Evolutionary conservation across 169 alveolate genomes (phyloP).

Genomic region (Babesia sp.): DNA sequence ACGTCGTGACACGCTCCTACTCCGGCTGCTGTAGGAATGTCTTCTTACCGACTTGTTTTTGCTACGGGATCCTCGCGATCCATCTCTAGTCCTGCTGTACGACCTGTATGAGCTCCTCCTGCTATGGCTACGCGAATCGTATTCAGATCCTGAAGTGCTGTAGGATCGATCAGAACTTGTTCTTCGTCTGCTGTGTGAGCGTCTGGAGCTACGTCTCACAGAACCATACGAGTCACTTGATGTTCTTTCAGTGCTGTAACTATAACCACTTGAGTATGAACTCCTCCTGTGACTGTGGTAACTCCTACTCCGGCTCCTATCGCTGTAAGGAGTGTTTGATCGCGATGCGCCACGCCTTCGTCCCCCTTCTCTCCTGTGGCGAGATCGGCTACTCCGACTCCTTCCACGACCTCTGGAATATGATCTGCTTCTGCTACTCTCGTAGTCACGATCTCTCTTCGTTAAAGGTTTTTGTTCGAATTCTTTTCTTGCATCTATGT

Average conservation of each 20-base stretch:
- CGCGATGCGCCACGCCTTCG: conserved; percentile 5
- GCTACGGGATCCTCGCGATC: not conserved
- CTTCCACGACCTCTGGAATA: not conserved
- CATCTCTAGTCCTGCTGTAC: not conserved
- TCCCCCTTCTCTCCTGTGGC: not conserved
- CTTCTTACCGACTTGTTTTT: not conserved
- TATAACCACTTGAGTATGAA: conserved; percentile 13
- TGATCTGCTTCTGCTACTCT: not conserved
- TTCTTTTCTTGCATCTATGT: not conserved
- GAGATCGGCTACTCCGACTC: not conserved
- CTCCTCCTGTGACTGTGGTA: not conserved
- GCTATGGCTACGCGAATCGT: not conserved
- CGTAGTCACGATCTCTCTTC: not conserved
- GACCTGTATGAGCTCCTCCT: not conserved
- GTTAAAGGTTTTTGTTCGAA: not conserved
- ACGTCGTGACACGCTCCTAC: conserved; percentile 8
- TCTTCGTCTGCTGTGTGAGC: conserved; percentile 1
- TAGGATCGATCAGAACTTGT: not conserved
- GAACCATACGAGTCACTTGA: not conserved
- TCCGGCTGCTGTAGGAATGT: not conserved
- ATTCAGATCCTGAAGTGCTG: not conserved
- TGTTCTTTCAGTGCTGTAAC: not conserved
- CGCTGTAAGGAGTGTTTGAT: not conserved
- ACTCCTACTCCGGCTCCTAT: not conserved
- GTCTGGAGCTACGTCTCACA: not conserved